Conservation (phyloP, 495 filamentous ascomycete species). For the Oleoguttula mirabilis region DNA sequence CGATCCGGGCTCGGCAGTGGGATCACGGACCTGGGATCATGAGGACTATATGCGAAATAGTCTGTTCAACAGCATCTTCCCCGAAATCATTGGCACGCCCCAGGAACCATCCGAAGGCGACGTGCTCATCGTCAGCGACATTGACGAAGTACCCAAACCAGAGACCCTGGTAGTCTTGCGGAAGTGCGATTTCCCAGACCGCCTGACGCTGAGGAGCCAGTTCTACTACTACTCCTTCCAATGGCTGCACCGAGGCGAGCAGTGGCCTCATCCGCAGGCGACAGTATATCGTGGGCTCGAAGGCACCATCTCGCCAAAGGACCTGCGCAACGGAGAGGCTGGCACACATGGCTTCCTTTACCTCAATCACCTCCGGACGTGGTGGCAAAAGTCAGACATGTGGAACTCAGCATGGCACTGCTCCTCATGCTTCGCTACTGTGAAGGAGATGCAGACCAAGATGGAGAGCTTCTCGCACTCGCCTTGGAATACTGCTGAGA, state of each 20-base stretch:
- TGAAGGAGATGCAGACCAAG: constrained; percentile 41
- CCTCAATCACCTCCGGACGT: constrained; percentile 2
- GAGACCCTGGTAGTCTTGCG: constrained; percentile 34
- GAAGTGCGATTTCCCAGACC: constrained; percentile 39
- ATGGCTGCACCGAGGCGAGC: constrained; percentile 36
- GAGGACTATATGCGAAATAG: constrained; percentile 43
- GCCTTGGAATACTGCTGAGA: constrained; percentile 34
- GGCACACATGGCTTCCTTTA: constrained; percentile 4
- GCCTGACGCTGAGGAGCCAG: constrained; percentile 39
- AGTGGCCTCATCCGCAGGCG: constrained; percentile 46
- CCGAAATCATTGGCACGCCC: constrained; percentile 26
- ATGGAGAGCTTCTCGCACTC: constrained; percentile 40
- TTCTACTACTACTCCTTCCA: constrained; percentile 51
- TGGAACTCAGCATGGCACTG: constrained; percentile 44
- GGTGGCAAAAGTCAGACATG: constrained; percentile 27
- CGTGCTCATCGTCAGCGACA: constrained; percentile 16
- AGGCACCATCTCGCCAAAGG: constrained; percentile 37
- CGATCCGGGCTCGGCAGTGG: constrained; percentile 26
- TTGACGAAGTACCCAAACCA: constrained; percentile 25
- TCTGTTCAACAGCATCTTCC: constrained; percentile 39
- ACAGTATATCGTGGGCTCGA: constrained; percentile 38
- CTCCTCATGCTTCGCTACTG: constrained; percentile 40
- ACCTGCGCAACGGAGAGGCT: constrained; percentile 34
- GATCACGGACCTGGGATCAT: constrained; percentile 29
- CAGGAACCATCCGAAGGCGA: constrained; percentile 30